Conservation (phyloP, 2,329 filamentous ascomycete species). For the Didymella pomorum region DNA sequence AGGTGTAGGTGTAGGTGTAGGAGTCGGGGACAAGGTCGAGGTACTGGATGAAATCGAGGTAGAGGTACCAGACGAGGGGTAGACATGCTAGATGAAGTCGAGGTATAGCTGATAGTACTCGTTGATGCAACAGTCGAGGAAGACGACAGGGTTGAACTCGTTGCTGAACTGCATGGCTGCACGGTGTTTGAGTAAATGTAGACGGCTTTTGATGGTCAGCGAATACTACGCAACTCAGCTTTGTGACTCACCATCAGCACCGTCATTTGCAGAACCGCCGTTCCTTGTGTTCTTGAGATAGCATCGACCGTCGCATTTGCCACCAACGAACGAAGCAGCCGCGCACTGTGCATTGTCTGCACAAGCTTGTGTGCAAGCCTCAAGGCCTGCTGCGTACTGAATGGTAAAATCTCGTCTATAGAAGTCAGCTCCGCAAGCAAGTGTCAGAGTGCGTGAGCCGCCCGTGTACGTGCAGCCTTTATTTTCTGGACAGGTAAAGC, state of each 20-base stretch:
- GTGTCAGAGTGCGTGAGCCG: not conserved
- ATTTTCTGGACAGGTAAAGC: slow-evolving; percentile 1
- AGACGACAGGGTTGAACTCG: not conserved
- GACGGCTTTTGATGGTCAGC: not conserved
- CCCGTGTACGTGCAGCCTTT: slow-evolving; percentile 2
- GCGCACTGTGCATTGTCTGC: not conserved
- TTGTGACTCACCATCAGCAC: not conserved
- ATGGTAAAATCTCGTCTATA: slow-evolving; percentile 1
- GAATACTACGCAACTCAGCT: not conserved
- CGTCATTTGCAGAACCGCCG: not conserved
- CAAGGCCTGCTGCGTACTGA: not conserved
- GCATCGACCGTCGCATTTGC: not conserved
- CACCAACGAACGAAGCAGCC: not conserved
- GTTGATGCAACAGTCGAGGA: slow-evolving; percentile 1
- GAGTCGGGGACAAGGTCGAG: not conserved
- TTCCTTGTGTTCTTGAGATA: slow-evolving; percentile 8
- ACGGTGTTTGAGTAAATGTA: not conserved
- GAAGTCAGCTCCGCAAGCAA: not conserved
- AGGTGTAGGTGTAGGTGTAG: not conserved
- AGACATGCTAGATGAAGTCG: not conserved
- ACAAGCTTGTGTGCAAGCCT: not conserved
- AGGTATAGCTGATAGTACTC: not conserved
- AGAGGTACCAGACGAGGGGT: not conserved
- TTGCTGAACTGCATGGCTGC: not conserved
- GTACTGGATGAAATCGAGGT: too few relatives aligned